Base-by-base conservation (phyloP, 139 green algal genomes). In the Diplosphaera chodatii region DNA sequence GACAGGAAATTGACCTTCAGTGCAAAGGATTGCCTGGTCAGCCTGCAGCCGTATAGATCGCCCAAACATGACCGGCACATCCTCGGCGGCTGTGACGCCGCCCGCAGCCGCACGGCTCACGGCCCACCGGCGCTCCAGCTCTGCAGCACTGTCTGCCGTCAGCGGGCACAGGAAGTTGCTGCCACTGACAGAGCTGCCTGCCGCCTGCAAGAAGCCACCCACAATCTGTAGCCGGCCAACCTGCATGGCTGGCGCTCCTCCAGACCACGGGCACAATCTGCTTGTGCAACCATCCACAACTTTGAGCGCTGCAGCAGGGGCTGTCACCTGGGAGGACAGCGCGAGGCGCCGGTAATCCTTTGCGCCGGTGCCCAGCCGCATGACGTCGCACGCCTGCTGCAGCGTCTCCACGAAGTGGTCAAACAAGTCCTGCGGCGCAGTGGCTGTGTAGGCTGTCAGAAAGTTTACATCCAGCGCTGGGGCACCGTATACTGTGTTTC, bases 1-100 rank as follows among this genome's bases (percentile, higher is more conserved):
- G n/a, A n/a, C n/a, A n/a, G n/a, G n/a, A n/a, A n/a, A n/a, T n/a
- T n/a, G n/a, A n/a, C n/a, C n/a, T n/a, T n/a, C n/a, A n/a, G n/a
- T n/a, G n/a, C n/a, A n/a, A n/a, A n/a, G n/a, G n/a, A n/a, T n/a
- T n/a, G n/a, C 78, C 32, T 41, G 41, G n/a, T 21, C n/a, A 1
- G 68, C 69, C 15, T n/a, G 40, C 32, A 92, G 84, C 18, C 71
- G 69, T 27, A 94, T 68, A 1, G 25, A 74, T 20, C 88, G 82
- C 8, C 88, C 88, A 83, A 94, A 94, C 77, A 93, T 83, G 20
- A 93, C 87, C 21, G 56, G 68, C 31, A 89, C 48, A 3, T 18
- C 25, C 48, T 27, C 48, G 8, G 48, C 18, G 48, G 3, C 48
- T 10, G 48, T n/a, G n/a, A n/a, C 48, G 3, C 10, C 13, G 48